Evolutionary conservation across 2,329 filamentous ascomycete genomes (phyloP), one percentile per base, ranked within the genome.

Genomic region (Xylaria arbuscula): DNA sequence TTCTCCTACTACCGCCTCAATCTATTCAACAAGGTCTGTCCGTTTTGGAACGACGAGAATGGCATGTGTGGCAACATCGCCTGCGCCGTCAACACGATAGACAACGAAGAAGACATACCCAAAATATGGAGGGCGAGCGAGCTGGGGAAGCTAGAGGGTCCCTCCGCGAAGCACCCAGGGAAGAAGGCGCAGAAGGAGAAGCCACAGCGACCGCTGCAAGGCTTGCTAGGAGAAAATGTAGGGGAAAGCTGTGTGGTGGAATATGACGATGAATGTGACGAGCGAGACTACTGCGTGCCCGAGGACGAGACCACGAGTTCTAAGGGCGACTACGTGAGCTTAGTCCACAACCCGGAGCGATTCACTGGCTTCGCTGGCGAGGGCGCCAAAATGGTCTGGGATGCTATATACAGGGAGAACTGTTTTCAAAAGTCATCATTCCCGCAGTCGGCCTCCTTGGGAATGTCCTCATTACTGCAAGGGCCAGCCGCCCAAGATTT

Each of bases 1-100:
- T 99, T 99, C 82, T 95, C 95, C 62, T 94, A 98, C 81, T 99
- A 98, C 83, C 91, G 96, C 66, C 84, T 99, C 54, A 98, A 98
- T 79, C 87, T 99, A 22, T 99, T 93, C 81, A 92, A 97, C 81
- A 97, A 96, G 81, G 89, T 89, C 81, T 99, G 96, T 77, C 96
- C 96, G 0, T 99, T 98, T 80, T 99, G 96, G 95, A 89, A 90
- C 77, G 96, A 99, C 80, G 91, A 94, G 70, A 92, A 92, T 80
- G 93, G 93, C 80, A 93, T 98, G 87, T 99, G 96, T 81, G 96
- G 94, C 72, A 99, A 99, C 81, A 94, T 97, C 74, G 96, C 94
- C 22, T 99, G 96, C 79, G 93, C 95, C 11, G 96, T 99, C 19
- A 94, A 96, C 78, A 98, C 95, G 0, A 86, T 98, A 69, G 95